Conservation (phyloP, 192 early-diverging fungal species). For the Umbelopsis sp. region DNA sequence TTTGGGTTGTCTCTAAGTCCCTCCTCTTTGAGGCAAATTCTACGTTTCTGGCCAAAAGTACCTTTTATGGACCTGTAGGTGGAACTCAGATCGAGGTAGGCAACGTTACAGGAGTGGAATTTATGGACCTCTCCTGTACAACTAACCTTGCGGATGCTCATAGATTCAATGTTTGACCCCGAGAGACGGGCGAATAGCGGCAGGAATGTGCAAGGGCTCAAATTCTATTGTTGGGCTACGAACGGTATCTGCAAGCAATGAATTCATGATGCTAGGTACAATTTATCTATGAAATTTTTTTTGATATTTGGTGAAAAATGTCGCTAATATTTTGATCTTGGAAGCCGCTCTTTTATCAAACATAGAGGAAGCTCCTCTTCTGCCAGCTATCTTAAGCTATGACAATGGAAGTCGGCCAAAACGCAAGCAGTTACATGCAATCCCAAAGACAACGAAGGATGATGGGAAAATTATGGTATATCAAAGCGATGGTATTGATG, state of each 20-base stretch:
- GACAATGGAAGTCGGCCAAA: slow-evolving; percentile 31
- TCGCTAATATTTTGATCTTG: background rate
- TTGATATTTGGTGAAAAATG: background rate
- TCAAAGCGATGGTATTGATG: slow-evolving; percentile 43
- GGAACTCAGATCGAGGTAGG: slow-evolving; percentile 43
- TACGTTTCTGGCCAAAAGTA: slow-evolving; percentile 48
- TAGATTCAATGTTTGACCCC: slow-evolving; percentile 45
- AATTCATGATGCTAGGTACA: slow-evolving; percentile 59
- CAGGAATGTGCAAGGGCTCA: slow-evolving; percentile 12
- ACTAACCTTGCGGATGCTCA: too few species aligned
- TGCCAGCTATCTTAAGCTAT: slow-evolving; percentile 44
- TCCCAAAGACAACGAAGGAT: slow-evolving; percentile 28
- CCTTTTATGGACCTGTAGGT: slow-evolving; percentile 47
- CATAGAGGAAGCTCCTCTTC: slow-evolving; percentile 38
- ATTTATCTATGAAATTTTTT: background rate
- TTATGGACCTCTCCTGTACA: too few species aligned
- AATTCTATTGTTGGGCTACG: slow-evolving; percentile 39
- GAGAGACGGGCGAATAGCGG: slow-evolving; percentile 38
- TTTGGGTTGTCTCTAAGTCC: slow-evolving; percentile 49
- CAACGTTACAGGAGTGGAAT: too few species aligned
- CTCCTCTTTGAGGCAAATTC: slow-evolving; percentile 40
- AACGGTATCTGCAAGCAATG: slow-evolving; percentile 44
- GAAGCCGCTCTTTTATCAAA: slow-evolving; percentile 40
- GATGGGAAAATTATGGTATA: slow-evolving; percentile 37
- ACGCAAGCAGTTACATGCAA: slow-evolving; percentile 24